phyloP scores from a whole-genome alignment of 2,329 filamentous ascomycete species.

The Sclerotinia glacialis region DNA sequence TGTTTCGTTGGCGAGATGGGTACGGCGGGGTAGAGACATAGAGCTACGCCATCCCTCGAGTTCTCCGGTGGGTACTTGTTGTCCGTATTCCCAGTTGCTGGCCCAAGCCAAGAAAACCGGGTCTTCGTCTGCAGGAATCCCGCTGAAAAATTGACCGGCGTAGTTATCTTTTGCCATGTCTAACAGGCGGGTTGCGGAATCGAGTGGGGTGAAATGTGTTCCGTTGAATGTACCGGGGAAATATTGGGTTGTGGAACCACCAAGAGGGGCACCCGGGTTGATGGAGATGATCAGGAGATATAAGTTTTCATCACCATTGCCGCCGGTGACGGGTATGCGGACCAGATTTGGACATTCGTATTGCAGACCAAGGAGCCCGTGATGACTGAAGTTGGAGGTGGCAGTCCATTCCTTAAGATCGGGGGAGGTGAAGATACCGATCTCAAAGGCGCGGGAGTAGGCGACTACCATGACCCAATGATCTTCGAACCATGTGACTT shows the following conservation, averaged over 20 bases:
- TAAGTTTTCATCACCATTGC: conserved; percentile 36
- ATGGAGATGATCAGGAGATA: conserved; percentile 52
- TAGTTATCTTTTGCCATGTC: conserved; percentile 55
- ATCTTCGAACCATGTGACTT: conserved; percentile 57
- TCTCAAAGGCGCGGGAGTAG: conserved; percentile 52
- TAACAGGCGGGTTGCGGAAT: conserved; percentile 44
- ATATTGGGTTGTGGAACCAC: conserved; percentile 55
- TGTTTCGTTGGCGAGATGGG: conserved; percentile 51
- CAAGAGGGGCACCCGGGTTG: conserved; percentile 56
- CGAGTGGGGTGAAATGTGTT: conserved; percentile 54
- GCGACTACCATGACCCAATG: conserved; percentile 59
- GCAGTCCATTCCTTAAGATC: conserved; percentile 58
- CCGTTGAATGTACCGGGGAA: conserved; percentile 61
- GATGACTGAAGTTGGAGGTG: conserved; percentile 57
- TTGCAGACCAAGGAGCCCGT: conserved; percentile 45
- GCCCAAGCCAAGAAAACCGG: conserved; percentile 51
- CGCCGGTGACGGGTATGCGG: conserved; percentile 47
- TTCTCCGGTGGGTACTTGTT: conserved; percentile 52
- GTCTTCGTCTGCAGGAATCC: conserved; percentile 40
- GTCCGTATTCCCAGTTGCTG: conserved; percentile 58
- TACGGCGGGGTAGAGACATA: conserved; percentile 53
- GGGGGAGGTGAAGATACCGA: conserved; percentile 60
- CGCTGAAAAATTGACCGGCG: conserved; percentile 56
- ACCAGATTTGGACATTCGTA: conserved; percentile 62
- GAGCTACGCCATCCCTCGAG: conserved; percentile 52